These are phyloP conservation scores for Calycina herbarum DNA, from an alignment of 2,329 filamentous ascomycete genomes.

Conservation along the genomic window DNA sequence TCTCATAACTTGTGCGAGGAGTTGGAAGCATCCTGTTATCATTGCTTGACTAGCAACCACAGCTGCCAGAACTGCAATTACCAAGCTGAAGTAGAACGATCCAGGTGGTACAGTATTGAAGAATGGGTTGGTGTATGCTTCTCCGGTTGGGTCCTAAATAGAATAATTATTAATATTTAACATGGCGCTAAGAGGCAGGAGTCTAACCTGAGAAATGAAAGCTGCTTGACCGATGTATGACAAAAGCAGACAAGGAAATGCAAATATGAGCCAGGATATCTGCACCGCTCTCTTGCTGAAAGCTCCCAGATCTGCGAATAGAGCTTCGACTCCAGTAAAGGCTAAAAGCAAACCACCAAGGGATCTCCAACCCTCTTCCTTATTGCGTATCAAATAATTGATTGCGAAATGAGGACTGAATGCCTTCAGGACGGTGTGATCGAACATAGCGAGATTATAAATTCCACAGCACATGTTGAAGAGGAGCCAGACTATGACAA, in stretches of 20 bases:
- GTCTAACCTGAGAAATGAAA: conserved; percentile 54
- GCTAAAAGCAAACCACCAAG: conserved; percentile 71
- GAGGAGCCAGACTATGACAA: conserved; percentile 66
- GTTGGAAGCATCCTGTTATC: conserved; percentile 73
- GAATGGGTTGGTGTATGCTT: conserved; percentile 70
- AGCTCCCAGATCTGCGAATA: conserved; percentile 77
- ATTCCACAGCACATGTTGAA: conserved; percentile 65
- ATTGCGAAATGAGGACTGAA: conserved; percentile 62
- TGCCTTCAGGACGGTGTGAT: conserved; percentile 55
- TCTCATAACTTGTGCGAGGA: conserved; percentile 69
- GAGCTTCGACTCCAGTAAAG: conserved; percentile 76
- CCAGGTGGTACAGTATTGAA: conserved; percentile 69
- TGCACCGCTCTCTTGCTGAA: conserved; percentile 71
- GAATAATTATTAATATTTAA: background rate
- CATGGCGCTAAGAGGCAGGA: no score
- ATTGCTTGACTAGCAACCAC: conserved; percentile 78
- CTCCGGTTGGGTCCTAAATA: conserved; percentile 44
- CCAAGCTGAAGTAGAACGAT: conserved; percentile 65
- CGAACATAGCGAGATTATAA: conserved; percentile 56
- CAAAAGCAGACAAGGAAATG: conserved; percentile 63
- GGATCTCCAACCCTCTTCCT: conserved; percentile 60
- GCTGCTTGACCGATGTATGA: conserved; percentile 65
- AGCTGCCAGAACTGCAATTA: conserved; percentile 68
- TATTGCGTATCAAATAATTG: conserved; percentile 59
- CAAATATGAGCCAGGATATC: conserved; percentile 68